Conservation (phyloP, 83 land plant species). For the Thuja plicata region DNA sequence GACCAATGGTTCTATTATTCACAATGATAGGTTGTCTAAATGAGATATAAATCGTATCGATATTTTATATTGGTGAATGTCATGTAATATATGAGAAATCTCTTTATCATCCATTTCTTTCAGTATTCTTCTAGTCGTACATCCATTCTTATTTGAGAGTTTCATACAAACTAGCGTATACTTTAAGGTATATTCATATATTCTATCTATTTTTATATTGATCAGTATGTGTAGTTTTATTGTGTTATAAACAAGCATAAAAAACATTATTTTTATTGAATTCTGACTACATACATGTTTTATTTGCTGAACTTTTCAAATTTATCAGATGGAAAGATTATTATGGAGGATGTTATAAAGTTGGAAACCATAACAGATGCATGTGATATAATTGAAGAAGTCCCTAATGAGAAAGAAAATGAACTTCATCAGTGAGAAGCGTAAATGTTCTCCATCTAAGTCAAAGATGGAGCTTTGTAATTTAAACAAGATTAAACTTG, state of each 20-base stretch:
- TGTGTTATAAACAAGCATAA: neutral
- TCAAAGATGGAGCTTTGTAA: neutral
- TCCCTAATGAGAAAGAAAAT: neutral
- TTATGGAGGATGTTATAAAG: slow-evolving; percentile 85
- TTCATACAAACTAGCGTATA: neutral
- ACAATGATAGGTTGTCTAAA: neutral
- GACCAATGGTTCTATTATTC: neutral
- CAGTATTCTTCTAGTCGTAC: neutral
- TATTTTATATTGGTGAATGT: neutral
- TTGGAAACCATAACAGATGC: slow-evolving; percentile 49
- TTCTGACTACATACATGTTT: neutral
- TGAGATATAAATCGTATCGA: neutral
- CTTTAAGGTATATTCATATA: neutral
- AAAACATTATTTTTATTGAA: neutral
- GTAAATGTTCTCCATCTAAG: neutral
- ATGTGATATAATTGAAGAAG: slow-evolving; percentile 28
- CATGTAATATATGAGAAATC: neutral
- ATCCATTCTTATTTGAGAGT: neutral
- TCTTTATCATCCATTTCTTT: neutral
- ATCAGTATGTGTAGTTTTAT: neutral
- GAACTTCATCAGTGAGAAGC: neutral
- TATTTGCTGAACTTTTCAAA: neutral
- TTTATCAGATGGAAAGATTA: slow-evolving; percentile 81
- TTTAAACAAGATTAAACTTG: neutral
- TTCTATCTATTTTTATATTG: neutral